These are phyloP conservation scores for Colletotrichum sojae DNA, from an alignment of 2,329 filamentous ascomycete genomes.

Conservation along the genomic window DNA sequence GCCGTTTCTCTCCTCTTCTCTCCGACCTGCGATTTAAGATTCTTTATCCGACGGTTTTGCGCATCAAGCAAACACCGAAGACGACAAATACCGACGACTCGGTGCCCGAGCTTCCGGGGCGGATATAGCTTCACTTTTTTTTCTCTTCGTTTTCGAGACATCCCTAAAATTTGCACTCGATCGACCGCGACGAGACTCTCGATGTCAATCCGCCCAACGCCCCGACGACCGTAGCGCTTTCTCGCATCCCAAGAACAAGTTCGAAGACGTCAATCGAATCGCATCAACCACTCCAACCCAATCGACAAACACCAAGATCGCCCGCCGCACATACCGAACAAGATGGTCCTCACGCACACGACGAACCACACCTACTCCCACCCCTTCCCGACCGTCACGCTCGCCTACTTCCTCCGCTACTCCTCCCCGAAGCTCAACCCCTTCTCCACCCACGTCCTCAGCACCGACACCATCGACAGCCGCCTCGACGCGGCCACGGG, in stretches of 20 bases:
- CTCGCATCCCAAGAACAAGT: conserved; percentile 3
- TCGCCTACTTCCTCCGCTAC: conserved; percentile 92
- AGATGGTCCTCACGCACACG: conserved; percentile 75
- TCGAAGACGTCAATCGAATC: neutral
- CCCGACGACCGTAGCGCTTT: conserved; percentile 33
- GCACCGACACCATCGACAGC: conserved; percentile 85
- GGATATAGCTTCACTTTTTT: conserved; percentile 30
- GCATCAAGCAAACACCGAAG: conserved; percentile 18
- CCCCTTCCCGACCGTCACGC: conserved; percentile 86
- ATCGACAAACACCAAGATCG: neutral
- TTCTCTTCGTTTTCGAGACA: conserved; percentile 7
- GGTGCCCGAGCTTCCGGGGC: conserved; percentile 32
- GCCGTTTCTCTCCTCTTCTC: neutral
- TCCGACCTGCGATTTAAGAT: neutral
- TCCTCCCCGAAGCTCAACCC: conserved; percentile 80
- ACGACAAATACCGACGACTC: conserved; percentile 17
- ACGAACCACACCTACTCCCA: conserved; percentile 83
- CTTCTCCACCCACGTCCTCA: conserved; percentile 85
- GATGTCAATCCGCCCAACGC: conserved; percentile 31
- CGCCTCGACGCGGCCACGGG: conserved; percentile 81
- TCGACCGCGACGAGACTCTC: conserved; percentile 9
- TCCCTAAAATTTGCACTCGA: conserved; percentile 11
- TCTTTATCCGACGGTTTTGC: neutral
- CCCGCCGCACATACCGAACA: conserved; percentile 42
- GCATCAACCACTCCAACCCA: neutral